phyloP scores from a whole-genome alignment of 164 flowering plant genomes.

The Saururus chinensis region DNA sequence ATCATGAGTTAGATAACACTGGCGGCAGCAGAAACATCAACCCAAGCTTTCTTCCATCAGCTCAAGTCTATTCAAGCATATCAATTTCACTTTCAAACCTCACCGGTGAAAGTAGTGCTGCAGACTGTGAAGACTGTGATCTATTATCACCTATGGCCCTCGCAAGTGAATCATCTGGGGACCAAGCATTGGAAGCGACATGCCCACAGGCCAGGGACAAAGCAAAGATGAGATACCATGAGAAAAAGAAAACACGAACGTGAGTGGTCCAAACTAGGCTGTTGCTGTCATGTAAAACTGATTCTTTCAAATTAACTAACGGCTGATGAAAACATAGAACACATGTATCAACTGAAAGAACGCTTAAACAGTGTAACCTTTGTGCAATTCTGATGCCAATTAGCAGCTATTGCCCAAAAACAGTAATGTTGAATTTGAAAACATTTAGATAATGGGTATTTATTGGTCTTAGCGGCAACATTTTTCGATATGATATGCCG shows the following conservation, averaged over 20 bases:
- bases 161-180: constrained; percentile 53
- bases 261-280: too few relatives aligned
- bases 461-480: too few relatives aligned
- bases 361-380: too few relatives aligned
- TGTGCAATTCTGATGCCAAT: too few relatives aligned
- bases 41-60: constrained; percentile 25
- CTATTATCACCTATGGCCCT: constrained; percentile 42
- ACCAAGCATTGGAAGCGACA: constrained; percentile 31
- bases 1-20: constrained; percentile 26
- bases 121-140: constrained; percentile 70
- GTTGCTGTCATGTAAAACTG: too few relatives aligned
- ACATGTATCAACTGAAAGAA: too few relatives aligned
- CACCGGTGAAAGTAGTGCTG: constrained; percentile 49
- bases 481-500: too few relatives aligned
- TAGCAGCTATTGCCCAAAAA: too few relatives aligned
- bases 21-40: constrained; percentile 25
- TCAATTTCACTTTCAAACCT: constrained; percentile 45
- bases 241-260: constrained; percentile 72
- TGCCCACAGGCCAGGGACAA: constrained; percentile 58
- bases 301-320: too few relatives aligned
- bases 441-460: too few relatives aligned
- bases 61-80: constrained; percentile 39
- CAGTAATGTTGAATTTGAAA: too few relatives aligned
- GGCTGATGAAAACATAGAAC: too few relatives aligned
- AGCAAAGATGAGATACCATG: constrained; percentile 78